Conservation (phyloP, 1,139 yeast genomes). For the Geotrichum candidum region DNA sequence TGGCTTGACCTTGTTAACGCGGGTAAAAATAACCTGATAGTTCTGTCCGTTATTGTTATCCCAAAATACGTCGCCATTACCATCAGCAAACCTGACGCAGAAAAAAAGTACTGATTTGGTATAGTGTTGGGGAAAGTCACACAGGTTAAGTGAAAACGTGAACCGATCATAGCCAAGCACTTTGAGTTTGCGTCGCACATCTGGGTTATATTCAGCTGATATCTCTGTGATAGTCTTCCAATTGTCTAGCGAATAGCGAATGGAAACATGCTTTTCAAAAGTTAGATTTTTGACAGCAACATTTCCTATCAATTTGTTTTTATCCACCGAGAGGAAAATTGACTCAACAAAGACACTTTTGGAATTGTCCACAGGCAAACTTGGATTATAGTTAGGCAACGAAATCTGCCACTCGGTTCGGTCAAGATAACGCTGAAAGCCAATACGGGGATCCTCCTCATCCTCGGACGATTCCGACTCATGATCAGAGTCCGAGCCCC, state of each 20-base stretch:
- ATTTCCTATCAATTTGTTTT: slow-evolving; percentile 57
- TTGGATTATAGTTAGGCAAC: slow-evolving; percentile 40
- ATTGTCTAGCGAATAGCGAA: slow-evolving; percentile 61
- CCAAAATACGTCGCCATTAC: slow-evolving; percentile 52
- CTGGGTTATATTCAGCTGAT: slow-evolving; percentile 58
- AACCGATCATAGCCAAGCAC: slow-evolving; percentile 40
- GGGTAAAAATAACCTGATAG: slow-evolving; percentile 49
- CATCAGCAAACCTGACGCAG: slow-evolving; percentile 50
- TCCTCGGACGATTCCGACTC: slow-evolving; percentile 28
- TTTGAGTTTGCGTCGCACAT: slow-evolving; percentile 44
- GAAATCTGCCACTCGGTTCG: slow-evolving; percentile 47
- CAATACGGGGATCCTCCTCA: slow-evolving; percentile 28
- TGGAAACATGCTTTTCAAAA: slow-evolving; percentile 55
- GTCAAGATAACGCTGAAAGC: slow-evolving; percentile 20
- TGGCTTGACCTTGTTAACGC: slow-evolving; percentile 21
- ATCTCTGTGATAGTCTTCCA: slow-evolving; percentile 73
- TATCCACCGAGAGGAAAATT: slow-evolving; percentile 53
- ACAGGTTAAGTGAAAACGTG: slow-evolving; percentile 42
- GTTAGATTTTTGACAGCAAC: slow-evolving; percentile 67
- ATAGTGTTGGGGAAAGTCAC: slow-evolving; percentile 32
- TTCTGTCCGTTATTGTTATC: slow-evolving; percentile 63
- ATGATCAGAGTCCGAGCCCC: slow-evolving; percentile 30
- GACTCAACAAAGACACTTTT: slow-evolving; percentile 56
- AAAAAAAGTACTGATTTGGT: slow-evolving; percentile 38
- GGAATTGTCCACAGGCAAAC: not conserved